These are phyloP conservation scores for Knufia fluminis DNA, from an alignment of 2,329 filamentous ascomycete species.

Conservation along the genomic window DNA sequence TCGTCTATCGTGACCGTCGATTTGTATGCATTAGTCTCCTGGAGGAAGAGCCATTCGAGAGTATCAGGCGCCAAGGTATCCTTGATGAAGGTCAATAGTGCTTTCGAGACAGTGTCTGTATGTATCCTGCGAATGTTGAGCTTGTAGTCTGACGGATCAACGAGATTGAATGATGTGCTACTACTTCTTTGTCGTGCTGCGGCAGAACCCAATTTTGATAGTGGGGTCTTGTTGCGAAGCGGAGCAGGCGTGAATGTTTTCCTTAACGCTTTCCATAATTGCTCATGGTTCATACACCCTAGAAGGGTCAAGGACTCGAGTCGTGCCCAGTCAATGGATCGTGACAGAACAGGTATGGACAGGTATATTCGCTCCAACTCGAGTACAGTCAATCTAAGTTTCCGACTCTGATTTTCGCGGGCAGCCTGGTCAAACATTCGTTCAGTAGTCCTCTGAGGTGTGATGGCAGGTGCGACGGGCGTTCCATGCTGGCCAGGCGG, in stretches of 20 bases:
- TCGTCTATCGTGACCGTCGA: constrained; percentile 56
- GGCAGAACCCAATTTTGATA: constrained; percentile 14
- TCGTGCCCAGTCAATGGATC: constrained; percentile 64
- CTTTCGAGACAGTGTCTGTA: constrained; percentile 60
- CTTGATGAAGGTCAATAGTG: constrained; percentile 64
- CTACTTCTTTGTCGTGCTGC: constrained; percentile 15
- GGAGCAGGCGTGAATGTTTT: constrained; percentile 47
- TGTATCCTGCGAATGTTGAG: constrained; percentile 65
- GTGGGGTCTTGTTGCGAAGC: constrained; percentile 20
- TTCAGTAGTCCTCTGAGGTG: not conserved
- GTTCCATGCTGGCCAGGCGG: not conserved
- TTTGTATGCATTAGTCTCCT: constrained; percentile 51
- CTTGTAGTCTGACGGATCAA: constrained; percentile 42
- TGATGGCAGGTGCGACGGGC: not conserved
- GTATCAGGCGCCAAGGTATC: constrained; percentile 70
- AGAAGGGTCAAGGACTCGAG: constrained; percentile 65
- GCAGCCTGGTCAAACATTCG: constrained; percentile 5
- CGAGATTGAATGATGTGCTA: constrained; percentile 30
- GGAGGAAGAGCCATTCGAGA: constrained; percentile 68
- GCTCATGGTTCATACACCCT: constrained; percentile 62
- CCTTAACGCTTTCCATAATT: constrained; percentile 64
- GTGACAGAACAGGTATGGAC: constrained; percentile 61
- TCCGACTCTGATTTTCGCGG: constrained; percentile 34
- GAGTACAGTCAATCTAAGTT: constrained; percentile 59
- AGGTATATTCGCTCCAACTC: constrained; percentile 67